Percentiles rank a stretch among this genome's conserved stretches.
These are phyloP conservation scores for Candida hungchunana DNA, from an alignment of 805 yeast species.

Conservation along the genomic window DNA sequence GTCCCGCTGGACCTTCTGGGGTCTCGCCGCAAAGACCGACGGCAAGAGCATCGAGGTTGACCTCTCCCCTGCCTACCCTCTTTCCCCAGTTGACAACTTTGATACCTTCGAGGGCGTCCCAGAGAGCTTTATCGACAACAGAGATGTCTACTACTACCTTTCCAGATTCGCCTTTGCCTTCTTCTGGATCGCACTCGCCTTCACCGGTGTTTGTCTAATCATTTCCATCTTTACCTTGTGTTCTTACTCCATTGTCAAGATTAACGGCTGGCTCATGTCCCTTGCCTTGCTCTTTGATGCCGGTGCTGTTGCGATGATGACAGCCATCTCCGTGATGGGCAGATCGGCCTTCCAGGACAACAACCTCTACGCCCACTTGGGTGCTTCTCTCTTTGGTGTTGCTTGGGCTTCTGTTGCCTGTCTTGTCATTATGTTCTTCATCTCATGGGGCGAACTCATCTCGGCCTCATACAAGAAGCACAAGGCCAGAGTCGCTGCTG, in stretches of 20 bases:
- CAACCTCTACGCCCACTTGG: constrained; percentile 43
- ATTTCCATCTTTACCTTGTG: constrained; percentile 52
- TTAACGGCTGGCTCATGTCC: constrained; percentile 46
- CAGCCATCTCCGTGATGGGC: constrained; percentile 77
- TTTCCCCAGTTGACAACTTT: constrained; percentile 74
- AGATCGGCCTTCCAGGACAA: constrained; percentile 57
- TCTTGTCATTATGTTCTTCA: constrained; percentile 45
- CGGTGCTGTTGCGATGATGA: constrained; percentile 65
- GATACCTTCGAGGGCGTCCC: constrained; percentile 52
- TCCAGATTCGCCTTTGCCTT: constrained; percentile 65
- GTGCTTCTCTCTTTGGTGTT: constrained; percentile 55
- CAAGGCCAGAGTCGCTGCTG: constrained; percentile 34
- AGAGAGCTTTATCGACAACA: constrained; percentile 43
- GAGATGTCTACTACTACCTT: constrained; percentile 58
- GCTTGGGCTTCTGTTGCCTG: constrained; percentile 67
- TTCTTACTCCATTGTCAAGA: constrained; percentile 50
- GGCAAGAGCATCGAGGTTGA: constrained; percentile 33
- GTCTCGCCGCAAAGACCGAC: constrained; percentile 47
- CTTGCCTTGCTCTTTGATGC: constrained; percentile 51
- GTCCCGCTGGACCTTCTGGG: constrained; percentile 86
- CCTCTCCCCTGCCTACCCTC: constrained; percentile 64
- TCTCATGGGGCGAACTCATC: constrained; percentile 48
- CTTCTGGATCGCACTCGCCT: constrained; percentile 54
- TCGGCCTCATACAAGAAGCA: constrained; percentile 49
- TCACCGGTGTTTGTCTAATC: constrained; percentile 59